Evolutionary conservation across 2,329 filamentous ascomycete genomes (phyloP), one percentile per base, ranked within the genome.

Genomic region (Penicillium glabrum): DNA sequence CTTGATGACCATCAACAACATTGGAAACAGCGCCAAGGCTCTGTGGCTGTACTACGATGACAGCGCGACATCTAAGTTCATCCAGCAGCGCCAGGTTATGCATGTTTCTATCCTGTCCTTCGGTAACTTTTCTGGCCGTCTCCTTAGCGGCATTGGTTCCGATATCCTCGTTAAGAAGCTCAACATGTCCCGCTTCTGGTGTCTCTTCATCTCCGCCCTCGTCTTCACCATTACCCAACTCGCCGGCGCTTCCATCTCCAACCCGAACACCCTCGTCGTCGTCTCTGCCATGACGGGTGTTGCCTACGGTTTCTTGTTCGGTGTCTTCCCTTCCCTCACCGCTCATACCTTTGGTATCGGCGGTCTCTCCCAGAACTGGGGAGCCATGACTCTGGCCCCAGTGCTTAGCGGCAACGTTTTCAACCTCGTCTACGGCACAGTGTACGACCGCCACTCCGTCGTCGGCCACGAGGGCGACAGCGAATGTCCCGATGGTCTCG

Each of bases 1-100:
- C 11, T 79, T 99, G 63, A 99, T 99, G 95, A 98, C 93, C 0
- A 99, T 99, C 77, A 99, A 99, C 78, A 99, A 99, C 67, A 96
- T 98, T 69, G 95, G 95, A 44, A 96, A 96, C 70, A 86, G 93
- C 66, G 88, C 82, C 57, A 90, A 91, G 70, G 91, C 92, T 3
- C 82, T 99, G 1, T 98, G 95, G 95, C 88, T 86, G 59, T 85
- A 91, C 68, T 96, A 89, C 70, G 91, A 97, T 67, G 82, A 87
- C 61, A 86, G 84, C 1, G 87, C 89, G 2, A 82, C 83, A 58
- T 82, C 89, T 44, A 84, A 87, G 49, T 93, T 92, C 65, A 88
- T 99, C 51, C 85, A 91, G 50, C 83, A 89, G 56, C 86, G 86
- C 48, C 95, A 98, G 74, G 87, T 96, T 59, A 86, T 96, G 80